Percentiles rank a stretch among this genome's conserved stretches.
Conservation (phyloP, 352 stramenopile species). For the Pythium aphanidermatum region DNA sequence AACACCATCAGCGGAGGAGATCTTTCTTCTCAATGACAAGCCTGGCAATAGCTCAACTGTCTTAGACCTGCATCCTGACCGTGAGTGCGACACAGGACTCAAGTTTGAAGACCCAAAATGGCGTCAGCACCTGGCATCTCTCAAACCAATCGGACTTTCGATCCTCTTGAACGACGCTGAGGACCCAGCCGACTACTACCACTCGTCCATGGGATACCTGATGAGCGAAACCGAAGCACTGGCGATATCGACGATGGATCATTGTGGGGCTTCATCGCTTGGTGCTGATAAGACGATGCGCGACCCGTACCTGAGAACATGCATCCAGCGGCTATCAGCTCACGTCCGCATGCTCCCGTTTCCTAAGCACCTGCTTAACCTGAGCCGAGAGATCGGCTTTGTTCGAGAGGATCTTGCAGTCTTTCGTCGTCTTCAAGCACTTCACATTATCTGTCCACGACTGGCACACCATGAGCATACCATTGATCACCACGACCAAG, state of each 20-base stretch:
- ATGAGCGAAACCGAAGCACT: slow-evolving; percentile 38
- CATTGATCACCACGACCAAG: slow-evolving; percentile 81
- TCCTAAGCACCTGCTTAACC: slow-evolving; percentile 70
- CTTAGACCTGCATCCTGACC: slow-evolving; percentile 73
- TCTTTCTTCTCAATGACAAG: slow-evolving; percentile 81
- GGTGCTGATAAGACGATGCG: slow-evolving; percentile 1
- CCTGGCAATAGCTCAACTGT: slow-evolving; percentile 46
- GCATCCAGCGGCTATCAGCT: slow-evolving; percentile 70
- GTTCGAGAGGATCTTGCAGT: slow-evolving; percentile 51
- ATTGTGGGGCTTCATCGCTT: no score
- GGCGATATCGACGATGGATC: slow-evolving; percentile 4
- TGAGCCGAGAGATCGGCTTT: slow-evolving; percentile 82
- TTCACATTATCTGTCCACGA: slow-evolving; percentile 80
- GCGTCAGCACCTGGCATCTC: slow-evolving; percentile 63
- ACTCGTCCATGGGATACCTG: slow-evolving; percentile 67
- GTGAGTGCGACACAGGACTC: slow-evolving; percentile 61
- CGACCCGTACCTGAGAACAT: slow-evolving; percentile 49
- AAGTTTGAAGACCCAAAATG: slow-evolving; percentile 87
- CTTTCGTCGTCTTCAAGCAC: slow-evolving; percentile 64
- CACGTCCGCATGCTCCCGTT: slow-evolving; percentile 84
- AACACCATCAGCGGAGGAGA: slow-evolving; percentile 72
- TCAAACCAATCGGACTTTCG: slow-evolving; percentile 74
- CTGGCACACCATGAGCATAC: slow-evolving; percentile 79
- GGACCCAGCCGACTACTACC: slow-evolving; percentile 56
- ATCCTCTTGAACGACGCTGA: slow-evolving; percentile 80